These are phyloP conservation scores for Pseudopithomyces chartarum DNA, from an alignment of 2,329 filamentous ascomycete genomes.

Conservation along the genomic window DNA sequence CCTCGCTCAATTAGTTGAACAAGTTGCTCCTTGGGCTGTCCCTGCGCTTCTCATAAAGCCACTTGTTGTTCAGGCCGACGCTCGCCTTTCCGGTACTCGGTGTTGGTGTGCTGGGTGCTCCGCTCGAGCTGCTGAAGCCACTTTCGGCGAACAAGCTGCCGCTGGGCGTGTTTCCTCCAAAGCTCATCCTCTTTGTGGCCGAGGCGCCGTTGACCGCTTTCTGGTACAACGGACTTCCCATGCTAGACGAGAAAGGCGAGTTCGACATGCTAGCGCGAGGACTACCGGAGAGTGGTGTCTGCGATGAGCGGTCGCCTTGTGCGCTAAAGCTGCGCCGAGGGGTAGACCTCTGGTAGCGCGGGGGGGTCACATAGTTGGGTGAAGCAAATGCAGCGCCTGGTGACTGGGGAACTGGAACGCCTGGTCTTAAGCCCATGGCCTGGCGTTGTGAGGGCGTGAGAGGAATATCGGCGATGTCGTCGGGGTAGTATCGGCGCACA, in stretches of 20 bases:
- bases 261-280: constrained; percentile 44
- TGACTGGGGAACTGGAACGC: constrained; percentile 60
- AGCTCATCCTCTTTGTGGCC: constrained; percentile 64
- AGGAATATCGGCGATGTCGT: constrained; percentile 85
- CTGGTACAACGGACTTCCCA: constrained; percentile 65
- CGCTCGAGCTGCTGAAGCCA: constrained; percentile 42
- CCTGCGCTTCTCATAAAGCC: constrained; percentile 84
- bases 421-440: constrained; percentile 79
- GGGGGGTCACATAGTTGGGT: constrained; percentile 77
- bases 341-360: constrained; percentile 79
- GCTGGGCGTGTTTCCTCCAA: constrained; percentile 58
- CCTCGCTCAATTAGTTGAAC: constrained; percentile 25
- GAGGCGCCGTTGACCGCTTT: constrained; percentile 63
- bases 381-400: constrained; percentile 60
- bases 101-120: constrained; percentile 67
- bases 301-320: constrained; percentile 46
- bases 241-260: constrained; percentile 57
- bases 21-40: constrained; percentile 53
- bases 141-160: constrained; percentile 38
- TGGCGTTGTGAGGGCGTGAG: constrained; percentile 87
- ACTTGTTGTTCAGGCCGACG: constrained; percentile 86
- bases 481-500: constrained; percentile 61
- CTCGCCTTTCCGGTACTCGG: constrained; percentile 65
- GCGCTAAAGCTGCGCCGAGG: constrained; percentile 64
- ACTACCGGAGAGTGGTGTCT: constrained; percentile 65